Evolutionary conservation across 1,284 basidiomycete species (phyloP).

Genomic region (Ceratobasidium sp.): DNA sequence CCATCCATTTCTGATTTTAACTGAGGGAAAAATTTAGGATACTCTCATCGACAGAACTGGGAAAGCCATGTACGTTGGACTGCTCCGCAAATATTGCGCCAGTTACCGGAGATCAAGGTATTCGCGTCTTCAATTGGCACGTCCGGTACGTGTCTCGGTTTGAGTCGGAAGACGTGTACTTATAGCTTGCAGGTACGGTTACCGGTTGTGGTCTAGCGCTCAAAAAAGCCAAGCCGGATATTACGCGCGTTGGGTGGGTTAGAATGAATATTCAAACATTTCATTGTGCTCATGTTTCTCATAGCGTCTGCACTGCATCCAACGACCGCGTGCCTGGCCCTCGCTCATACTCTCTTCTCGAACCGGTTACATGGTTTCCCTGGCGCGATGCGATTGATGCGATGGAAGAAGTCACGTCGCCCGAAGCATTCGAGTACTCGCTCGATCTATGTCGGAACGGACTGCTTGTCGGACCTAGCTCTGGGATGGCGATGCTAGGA

Average conservation of each 20-base stretch:
- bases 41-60: no score
- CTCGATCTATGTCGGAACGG: conserved; percentile 15
- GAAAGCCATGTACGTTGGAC: conserved; percentile 39
- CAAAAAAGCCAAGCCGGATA: conserved; percentile 28
- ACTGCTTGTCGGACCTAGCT: conserved; percentile 18
- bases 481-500: conserved; percentile 19
- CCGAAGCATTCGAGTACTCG: conserved; percentile 16
- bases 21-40: no score
- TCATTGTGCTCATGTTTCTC: background rate
- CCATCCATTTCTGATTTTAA: background rate
- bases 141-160: background rate
- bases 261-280: background rate
- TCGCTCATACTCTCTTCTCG: conserved; percentile 10
- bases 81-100: conserved; percentile 22
- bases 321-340: conserved; percentile 23
- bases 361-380: conserved; percentile 21
- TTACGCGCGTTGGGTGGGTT: conserved; percentile 20
- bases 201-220: conserved; percentile 23
- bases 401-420: conserved; percentile 20
- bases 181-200: background rate
- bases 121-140: conserved; percentile 39
- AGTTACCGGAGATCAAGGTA: conserved; percentile 29
- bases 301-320: conserved; percentile 14
- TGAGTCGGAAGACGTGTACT: background rate
- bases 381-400: conserved; percentile 19